Percentiles rank a stretch among this genome's conserved stretches.
Evolutionary conservation across 2,329 filamentous ascomycete species (phyloP).

Genomic region (Neofusicoccum sp.): DNA sequence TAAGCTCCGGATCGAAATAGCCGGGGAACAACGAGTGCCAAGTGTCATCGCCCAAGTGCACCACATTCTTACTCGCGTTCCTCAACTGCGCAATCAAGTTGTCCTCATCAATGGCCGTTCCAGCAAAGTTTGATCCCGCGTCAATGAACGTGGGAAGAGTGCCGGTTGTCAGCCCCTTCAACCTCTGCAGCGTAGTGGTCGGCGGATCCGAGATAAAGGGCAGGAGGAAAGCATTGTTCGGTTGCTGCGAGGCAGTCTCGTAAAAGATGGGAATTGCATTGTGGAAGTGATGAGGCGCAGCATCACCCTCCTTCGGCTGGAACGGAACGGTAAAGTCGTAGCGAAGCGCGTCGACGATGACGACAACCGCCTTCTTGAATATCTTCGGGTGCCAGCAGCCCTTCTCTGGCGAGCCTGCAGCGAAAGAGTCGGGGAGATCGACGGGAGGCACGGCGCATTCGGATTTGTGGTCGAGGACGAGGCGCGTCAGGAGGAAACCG

Average conservation of each 20-base stretch:
- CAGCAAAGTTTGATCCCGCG: conserved; percentile 91
- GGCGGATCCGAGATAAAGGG: conserved; percentile 98
- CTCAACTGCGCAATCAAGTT: conserved; percentile 68
- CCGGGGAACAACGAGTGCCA: conserved; percentile 92
- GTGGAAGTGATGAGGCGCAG: conserved; percentile 69
- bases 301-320: conserved; percentile 51
- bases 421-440: conserved; percentile 40
- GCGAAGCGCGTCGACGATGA: conserved; percentile 89
- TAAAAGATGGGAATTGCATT: conserved; percentile 86
- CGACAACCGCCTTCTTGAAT: conserved; percentile 87
- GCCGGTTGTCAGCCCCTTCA: conserved; percentile 94
- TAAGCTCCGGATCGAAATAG: conserved; percentile 88
- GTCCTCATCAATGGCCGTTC: conserved; percentile 94
- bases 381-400: conserved; percentile 97
- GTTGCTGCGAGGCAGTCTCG: conserved; percentile 73
- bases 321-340: conserved; percentile 96
- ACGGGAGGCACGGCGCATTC: conserved; percentile 77
- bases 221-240: conserved; percentile 82
- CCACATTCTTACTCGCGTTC: conserved; percentile 72
- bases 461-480: conserved; percentile 76
- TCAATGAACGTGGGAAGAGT: conserved; percentile 95
- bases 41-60: conserved; percentile 96
- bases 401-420: conserved; percentile 48
- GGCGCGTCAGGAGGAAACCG: conserved; percentile 88
- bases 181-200: conserved; percentile 85